Base-by-base conservation (phyloP, 352 stramenopile species). In the Pilasporangium apinafurcum region DNA sequence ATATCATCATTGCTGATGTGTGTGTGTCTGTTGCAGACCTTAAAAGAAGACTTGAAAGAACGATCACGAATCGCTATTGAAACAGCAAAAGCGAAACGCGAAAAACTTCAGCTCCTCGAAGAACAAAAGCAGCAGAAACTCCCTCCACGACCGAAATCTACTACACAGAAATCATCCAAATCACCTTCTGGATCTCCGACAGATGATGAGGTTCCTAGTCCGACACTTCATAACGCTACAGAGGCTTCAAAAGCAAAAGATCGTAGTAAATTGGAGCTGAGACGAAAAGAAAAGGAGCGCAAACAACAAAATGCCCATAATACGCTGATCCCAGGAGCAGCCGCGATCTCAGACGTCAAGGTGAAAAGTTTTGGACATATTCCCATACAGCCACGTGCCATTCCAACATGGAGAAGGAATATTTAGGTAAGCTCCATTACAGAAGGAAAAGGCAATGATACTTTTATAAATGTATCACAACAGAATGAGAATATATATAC, bases 281-380 rank as follows among this genome's bases (percentile, higher is more conserved):
- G 59, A 28, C 59, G 41, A 17, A 59, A 68, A 17, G 51, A 59
- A 26, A 60, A 59, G 29, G 43, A 56, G 22, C 59, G 75, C 1
- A 31, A 63, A 28, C 63, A 39, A 0, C 67, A 81, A 48, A 62
- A 38, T n/a, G 73, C 73, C 2, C 73, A 89, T n/a, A 67, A 82
- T 10, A 31, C 56, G 8, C 76, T 71, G 32, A 74, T 86, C 18
- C 62, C 73, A 25, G 66, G 70, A 8, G 52, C 68, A 2, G 44
- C 50, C n/a, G 57, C 65, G 33, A 64, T 72, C 32, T 51, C 57
- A 16, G 68, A 84, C 29, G 71, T 73, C 8, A 84, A 79, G 48
- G 47, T 79, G 27, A 84, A 83, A 35, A 86, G 72, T 44, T 88
- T 86, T 39, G 71, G 73, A 0, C 74, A 89, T 33, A 53, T 81